Evolutionary conservation across 2,329 filamentous ascomycete genomes (phyloP), one percentile per base, ranked within the genome.

Genomic region (Pestalotiopsis sp.): DNA sequence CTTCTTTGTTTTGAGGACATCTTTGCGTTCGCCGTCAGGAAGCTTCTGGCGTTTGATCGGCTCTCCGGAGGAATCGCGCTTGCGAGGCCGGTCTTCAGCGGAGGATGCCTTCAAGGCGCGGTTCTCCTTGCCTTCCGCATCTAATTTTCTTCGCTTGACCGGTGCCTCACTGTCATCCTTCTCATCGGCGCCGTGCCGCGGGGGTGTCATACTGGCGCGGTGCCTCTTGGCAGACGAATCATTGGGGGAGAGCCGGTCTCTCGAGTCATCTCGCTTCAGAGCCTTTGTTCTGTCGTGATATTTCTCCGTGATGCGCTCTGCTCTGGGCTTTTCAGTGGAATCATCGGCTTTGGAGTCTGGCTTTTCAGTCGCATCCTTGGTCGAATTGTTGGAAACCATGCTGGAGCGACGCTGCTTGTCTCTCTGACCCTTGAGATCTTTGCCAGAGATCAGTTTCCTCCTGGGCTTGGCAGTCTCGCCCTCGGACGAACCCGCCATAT

Each of bases 361-460:
- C 1, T 83, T 86, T 65, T 87, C 88, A 4, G 84, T 79, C 1
- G 84, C 81, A 52, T 88, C 86, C 70, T 86, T 85, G 2, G 82
- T 82, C 3, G 88, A 88, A 38, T 84, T 79, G 58, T 81, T 88
- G 1, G 88, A 89, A 0, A 80, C 84, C 78, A 89, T 79, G 74
- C 88, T 90, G 58, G 85, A 81, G 6, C 88, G 86, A 20, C 88
- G 82, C 70, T 89, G 86, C 75, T 85, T 86, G 66, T 88, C 85
- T 20, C 86, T 81, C 73, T 89, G 86, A 10, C 86, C 86, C 69
- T 88, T 87, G 52, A 90, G 77, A 67, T 91, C 89, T 64, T 85
- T 86, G 44, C 89, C 89, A 0, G 89, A 91, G 22, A 91, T 83
- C 11, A 91, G 82, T 73, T 90, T 91, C 52, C 88, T 82, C 26